Base-by-base conservation (phyloP, 306 rosid species). In the Castanea sativa region DNA sequence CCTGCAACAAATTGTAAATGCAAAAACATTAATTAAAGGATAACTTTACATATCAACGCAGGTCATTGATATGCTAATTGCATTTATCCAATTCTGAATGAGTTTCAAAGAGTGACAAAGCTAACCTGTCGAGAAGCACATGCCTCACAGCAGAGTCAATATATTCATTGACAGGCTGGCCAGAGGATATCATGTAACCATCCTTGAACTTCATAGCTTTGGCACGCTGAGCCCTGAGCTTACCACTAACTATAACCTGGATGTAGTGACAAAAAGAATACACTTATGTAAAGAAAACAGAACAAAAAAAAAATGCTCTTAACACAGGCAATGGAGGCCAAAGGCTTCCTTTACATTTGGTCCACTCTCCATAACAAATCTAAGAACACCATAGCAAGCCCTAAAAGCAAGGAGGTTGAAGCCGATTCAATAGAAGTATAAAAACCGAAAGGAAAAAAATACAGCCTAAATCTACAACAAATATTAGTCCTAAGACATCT, bases 331-430 rank as follows among this genome's bases (percentile, higher is more conserved):
- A 14, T 6, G 21, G 5, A 15, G 19, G 43, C 45, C 21, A 16
- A 30, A 20, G 18, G 70, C 20, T 64, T 64, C 18, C 45, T 69
- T 6, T 38, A 75, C 83, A 51, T 13, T 91, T 55, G 97, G 91
- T n/a, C 95, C 92, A 81, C 86, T 91, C 84, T 93, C 97, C 92
- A 93, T 89, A 63, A 91, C 90, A 63, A 91, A 90, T 68, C 93
- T 85, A 57, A 87, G 79, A 55, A 91, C 97, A 87, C 97, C 97
- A 89, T 91, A 87, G 83, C 94, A 93, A 38, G 93, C 97, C 88
- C 98, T 93, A 75, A 67, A 78, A 55, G 74, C 33, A 53, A 65
- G 18, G 25, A 32, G 45, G n/a, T 29, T 56, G 73, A 55, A 60
- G 33, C 8, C 15, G 14, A n/a, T 55, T 45, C 15, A 21, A 43